Evolutionary conservation across 805 yeast genomes (phyloP).

Genomic region (Jamesozyma gamospora): DNA sequence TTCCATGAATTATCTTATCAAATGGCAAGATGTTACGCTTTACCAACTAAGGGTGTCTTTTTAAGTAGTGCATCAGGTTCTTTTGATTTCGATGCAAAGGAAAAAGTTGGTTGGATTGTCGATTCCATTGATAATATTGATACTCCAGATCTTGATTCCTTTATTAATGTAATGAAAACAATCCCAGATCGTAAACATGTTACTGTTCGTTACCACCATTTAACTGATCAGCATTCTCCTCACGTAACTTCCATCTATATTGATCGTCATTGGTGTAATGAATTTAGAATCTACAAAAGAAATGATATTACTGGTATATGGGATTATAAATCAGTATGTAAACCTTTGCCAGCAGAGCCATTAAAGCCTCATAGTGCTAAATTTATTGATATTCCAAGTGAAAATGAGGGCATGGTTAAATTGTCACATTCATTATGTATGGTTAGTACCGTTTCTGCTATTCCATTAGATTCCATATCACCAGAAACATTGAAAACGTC

Average conservation of each 20-base stretch:
- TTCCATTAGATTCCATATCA: constrained; percentile 68
- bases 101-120: constrained; percentile 68
- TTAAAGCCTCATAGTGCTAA: constrained; percentile 53
- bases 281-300: constrained; percentile 61
- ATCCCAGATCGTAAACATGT: constrained; percentile 73
- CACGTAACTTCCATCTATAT: constrained; percentile 55
- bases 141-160: constrained; percentile 64
- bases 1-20: constrained; percentile 83
- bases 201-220: constrained; percentile 60
- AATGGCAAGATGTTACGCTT: constrained; percentile 72
- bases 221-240: constrained; percentile 71
- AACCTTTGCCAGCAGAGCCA: constrained; percentile 48
- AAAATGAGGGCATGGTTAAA: constrained; percentile 40
- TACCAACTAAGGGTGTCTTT: constrained; percentile 79
- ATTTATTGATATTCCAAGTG: constrained; percentile 59
- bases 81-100: constrained; percentile 49
- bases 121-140: constrained; percentile 68
- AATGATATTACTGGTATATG: constrained; percentile 47
- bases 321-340: constrained; percentile 43
- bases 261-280: constrained; percentile 78
- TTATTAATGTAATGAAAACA: constrained; percentile 64
- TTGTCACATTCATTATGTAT: constrained; percentile 62
- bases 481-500: constrained; percentile 51
- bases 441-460: constrained; percentile 54
- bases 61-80: constrained; percentile 71